These are phyloP conservation scores for Saitozyma podzolica DNA, from an alignment of 768 basidiomycete species.

Conservation along the genomic window DNA sequence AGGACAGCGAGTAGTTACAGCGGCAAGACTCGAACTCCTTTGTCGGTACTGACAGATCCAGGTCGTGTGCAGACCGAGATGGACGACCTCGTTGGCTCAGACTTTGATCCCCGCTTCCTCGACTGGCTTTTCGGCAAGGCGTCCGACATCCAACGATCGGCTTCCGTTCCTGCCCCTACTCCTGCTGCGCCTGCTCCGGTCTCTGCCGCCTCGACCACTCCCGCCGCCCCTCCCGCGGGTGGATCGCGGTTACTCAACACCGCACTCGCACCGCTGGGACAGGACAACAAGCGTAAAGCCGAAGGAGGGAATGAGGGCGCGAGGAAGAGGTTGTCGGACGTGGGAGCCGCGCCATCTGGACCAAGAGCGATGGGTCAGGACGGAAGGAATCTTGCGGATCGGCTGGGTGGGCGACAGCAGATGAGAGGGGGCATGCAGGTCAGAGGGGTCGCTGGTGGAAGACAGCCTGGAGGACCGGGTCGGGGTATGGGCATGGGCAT, in stretches of 20 bases:
- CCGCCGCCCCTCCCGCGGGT: neutral
- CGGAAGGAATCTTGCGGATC: slow-evolving; percentile 72
- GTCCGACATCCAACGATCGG: slow-evolving; percentile 14
- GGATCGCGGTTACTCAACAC: slow-evolving; percentile 31
- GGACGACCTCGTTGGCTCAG: slow-evolving; percentile 39
- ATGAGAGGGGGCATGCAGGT: slow-evolving; percentile 16
- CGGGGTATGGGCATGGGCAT: slow-evolving; percentile 2
- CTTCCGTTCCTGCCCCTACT: slow-evolving; percentile 4
- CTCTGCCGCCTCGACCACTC: neutral
- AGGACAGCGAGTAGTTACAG: too few relatives aligned
- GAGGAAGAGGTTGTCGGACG: slow-evolving; percentile 35
- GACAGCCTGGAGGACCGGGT: slow-evolving; percentile 4
- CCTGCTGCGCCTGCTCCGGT: slow-evolving; percentile 1
- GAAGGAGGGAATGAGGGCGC: slow-evolving; percentile 20
- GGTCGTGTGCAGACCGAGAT: slow-evolving; percentile 46
- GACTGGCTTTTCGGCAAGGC: slow-evolving; percentile 46
- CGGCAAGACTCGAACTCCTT: too few relatives aligned
- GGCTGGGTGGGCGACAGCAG: slow-evolving; percentile 60
- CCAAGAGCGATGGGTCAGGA: slow-evolving; percentile 73
- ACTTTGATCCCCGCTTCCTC: slow-evolving; percentile 38
- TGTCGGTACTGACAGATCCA: slow-evolving; percentile 13
- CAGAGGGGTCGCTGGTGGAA: slow-evolving; percentile 17
- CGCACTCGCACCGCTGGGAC: slow-evolving; percentile 37
- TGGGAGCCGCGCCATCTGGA: slow-evolving; percentile 62
- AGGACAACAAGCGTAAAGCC: slow-evolving; percentile 38